phyloP scores from a whole-genome alignment of 2,329 filamentous ascomycete genomes.

The Pestalotiopsis sp. region DNA sequence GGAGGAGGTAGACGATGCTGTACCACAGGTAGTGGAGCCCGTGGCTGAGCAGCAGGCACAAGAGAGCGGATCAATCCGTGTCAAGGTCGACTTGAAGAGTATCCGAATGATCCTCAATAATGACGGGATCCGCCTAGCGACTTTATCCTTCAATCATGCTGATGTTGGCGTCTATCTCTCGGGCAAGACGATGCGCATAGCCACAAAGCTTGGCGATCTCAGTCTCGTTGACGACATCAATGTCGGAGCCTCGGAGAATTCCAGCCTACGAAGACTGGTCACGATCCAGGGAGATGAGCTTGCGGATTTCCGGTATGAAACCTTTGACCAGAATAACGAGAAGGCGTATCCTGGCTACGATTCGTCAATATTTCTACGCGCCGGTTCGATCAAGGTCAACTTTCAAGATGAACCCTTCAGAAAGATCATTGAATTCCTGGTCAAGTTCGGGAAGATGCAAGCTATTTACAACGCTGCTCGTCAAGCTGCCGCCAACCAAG shows the following conservation, averaged over 20 bases:
- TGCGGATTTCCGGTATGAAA: constrained; percentile 97
- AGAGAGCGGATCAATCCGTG: constrained; percentile 77
- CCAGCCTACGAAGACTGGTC: constrained; percentile 81
- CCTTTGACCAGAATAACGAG: constrained; percentile 73
- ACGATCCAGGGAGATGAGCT: constrained; percentile 95
- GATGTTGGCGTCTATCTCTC: constrained; percentile 88
- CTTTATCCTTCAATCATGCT: constrained; percentile 87
- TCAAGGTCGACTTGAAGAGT: constrained; percentile 91
- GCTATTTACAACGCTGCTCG: constrained; percentile 97
- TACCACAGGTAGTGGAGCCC: constrained; percentile 40
- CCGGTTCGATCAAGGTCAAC: constrained; percentile 94
- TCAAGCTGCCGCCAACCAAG: constrained; percentile 91
- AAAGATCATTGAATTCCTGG: constrained; percentile 95
- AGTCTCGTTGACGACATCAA: constrained; percentile 93
- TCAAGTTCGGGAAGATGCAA: constrained; percentile 99
- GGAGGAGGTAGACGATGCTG: constrained; percentile 38
- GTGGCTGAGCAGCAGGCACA: constrained; percentile 37
- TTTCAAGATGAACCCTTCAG: constrained; percentile 97
- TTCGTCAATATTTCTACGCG: constrained; percentile 85
- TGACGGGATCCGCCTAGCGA: constrained; percentile 92
- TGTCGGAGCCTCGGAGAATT: constrained; percentile 79
- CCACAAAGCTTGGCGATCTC: constrained; percentile 83
- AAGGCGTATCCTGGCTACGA: constrained; percentile 91
- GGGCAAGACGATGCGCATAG: constrained; percentile 84
- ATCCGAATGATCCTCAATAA: constrained; percentile 96